A percentile compares a stretch with the other conserved stretches of the same genome.
phyloP scores from a whole-genome alignment of 306 rosid genomes.

The Ormosia semicastrata region DNA sequence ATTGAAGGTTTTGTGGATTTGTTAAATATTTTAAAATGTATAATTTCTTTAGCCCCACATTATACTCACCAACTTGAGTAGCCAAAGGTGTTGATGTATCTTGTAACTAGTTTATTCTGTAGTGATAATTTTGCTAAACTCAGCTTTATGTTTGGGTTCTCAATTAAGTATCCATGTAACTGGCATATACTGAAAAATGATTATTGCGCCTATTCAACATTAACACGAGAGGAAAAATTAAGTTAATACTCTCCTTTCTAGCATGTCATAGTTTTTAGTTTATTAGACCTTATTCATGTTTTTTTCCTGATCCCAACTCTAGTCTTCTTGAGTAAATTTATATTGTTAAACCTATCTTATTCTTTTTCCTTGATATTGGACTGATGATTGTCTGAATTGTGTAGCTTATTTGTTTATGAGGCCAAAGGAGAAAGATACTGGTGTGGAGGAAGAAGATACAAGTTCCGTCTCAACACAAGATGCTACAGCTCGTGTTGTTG shows the following conservation, averaged over 20 bases:
- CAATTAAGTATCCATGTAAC: background rate
- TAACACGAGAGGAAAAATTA: background rate
- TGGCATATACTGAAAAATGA: background rate
- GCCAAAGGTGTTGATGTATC: background rate
- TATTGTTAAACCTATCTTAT: background rate
- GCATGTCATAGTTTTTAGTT: background rate
- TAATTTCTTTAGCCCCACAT: background rate
- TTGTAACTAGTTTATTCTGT: background rate
- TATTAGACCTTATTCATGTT: background rate
- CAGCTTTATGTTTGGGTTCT: background rate
- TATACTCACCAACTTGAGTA: background rate
- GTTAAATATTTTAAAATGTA: background rate
- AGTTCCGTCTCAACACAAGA: slow-evolving; percentile 21
- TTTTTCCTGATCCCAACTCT: no score
- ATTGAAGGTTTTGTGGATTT: slow-evolving; percentile 14
- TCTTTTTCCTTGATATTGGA: slow-evolving; percentile 24
- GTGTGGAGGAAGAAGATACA: slow-evolving; percentile 42
- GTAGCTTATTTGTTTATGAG: slow-evolving; percentile 71
- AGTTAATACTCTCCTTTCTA: background rate
- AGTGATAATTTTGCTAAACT: background rate
- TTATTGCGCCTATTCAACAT: background rate
- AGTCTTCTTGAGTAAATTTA: background rate
- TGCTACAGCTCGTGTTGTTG: slow-evolving; percentile 35
- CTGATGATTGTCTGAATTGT: slow-evolving; percentile 42
- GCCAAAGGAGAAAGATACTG: slow-evolving; percentile 64